Evolutionary conservation across 345 rosid species (phyloP).

Genomic region (Jatropha curcas): DNA sequence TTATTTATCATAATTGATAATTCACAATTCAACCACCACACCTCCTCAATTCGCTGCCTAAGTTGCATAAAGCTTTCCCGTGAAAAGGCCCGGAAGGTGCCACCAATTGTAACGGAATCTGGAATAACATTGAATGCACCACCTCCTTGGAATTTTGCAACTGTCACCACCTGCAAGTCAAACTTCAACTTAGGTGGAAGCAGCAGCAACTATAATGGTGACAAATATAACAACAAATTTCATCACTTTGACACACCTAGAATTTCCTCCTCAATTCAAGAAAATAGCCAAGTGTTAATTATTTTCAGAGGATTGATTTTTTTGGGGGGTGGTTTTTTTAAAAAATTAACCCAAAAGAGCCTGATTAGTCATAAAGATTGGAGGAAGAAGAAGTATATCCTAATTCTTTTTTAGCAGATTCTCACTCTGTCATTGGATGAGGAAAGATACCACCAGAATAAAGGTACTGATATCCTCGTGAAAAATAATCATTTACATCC

Average conservation of each 20-base stretch:
- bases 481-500: not conserved
- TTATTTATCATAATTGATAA: too few species aligned
- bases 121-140: slow-evolving; percentile 85
- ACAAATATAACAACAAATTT: not conserved
- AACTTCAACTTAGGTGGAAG: not conserved
- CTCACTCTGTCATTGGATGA: not conserved
- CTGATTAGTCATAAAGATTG: not conserved
- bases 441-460: not conserved
- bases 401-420: not conserved
- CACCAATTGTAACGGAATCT: slow-evolving; percentile 75
- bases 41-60: slow-evolving; percentile 70
- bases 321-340: not conserved
- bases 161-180: slow-evolving; percentile 64
- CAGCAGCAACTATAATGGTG: not conserved
- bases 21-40: slow-evolving; percentile 15
- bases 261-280: not conserved
- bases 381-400: not conserved
- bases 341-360: not conserved
- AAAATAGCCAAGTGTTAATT: not conserved
- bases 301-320: not conserved
- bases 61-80: slow-evolving; percentile 51
- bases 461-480: not conserved
- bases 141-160: slow-evolving; percentile 69
- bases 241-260: not conserved
- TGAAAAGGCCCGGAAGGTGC: slow-evolving; percentile 71